A percentile compares a stretch with the other conserved stretches of the same genome.
phyloP scores from a whole-genome alignment of 352 stramenopile genomes.

The Pythium dissimile region DNA sequence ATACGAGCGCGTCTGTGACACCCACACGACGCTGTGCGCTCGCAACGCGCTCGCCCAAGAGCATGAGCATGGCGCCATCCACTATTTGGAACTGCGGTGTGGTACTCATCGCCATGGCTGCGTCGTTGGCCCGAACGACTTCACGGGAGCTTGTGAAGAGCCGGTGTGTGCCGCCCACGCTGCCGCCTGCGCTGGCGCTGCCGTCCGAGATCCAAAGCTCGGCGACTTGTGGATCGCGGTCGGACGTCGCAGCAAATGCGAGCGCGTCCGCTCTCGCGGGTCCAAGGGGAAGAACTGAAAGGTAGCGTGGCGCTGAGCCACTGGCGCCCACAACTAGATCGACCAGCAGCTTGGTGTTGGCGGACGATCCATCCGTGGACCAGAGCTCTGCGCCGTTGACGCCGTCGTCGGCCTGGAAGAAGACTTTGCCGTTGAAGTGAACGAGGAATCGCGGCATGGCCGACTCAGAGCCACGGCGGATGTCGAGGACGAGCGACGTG shows the following conservation, averaged over 20 bases:
- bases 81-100: constrained; percentile 8
- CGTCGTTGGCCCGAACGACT: constrained; percentile 24
- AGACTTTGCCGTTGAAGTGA: constrained; percentile 35
- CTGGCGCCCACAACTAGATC: constrained; percentile 53
- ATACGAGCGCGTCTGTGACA: background rate
- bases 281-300: constrained; percentile 27
- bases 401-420: constrained; percentile 85
- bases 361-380: constrained; percentile 50
- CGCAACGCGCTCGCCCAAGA: constrained; percentile 12
- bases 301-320: constrained; percentile 46
- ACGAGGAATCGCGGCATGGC: constrained; percentile 58
- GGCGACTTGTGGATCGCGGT: constrained; percentile 23
- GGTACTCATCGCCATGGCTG: constrained; percentile 27
- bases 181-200: constrained; percentile 51
- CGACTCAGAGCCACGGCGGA: constrained; percentile 34
- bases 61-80: constrained; percentile 19
- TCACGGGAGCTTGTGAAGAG: constrained; percentile 43
- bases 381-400: constrained; percentile 77
- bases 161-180: constrained; percentile 37
- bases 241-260: constrained; percentile 37
- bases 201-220: constrained; percentile 85
- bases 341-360: constrained; percentile 47
- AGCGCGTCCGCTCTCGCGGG: constrained; percentile 2
- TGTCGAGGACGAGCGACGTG: constrained; percentile 63
- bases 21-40: background rate